Percentiles rank a stretch among this genome's conserved stretches.
Evolutionary conservation across 1,284 basidiomycete species (phyloP).

Genomic region (Macrocystidia cucumis): DNA sequence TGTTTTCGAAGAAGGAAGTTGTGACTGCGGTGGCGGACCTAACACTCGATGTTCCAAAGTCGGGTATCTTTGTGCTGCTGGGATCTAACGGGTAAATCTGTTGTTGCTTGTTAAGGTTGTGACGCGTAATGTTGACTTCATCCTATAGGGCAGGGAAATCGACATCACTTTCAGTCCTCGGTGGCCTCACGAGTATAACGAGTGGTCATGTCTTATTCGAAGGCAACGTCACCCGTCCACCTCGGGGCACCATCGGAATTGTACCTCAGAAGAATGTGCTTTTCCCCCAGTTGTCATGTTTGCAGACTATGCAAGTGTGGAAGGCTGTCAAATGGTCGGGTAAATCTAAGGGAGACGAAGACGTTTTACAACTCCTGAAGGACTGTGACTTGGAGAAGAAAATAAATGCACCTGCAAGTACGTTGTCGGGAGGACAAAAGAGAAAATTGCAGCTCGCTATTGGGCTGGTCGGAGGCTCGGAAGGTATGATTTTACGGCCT

Average conservation of each 20-base stretch:
- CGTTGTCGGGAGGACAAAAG: slow-evolving; percentile 76
- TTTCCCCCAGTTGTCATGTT: slow-evolving; percentile 69
- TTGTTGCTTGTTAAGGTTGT: neutral
- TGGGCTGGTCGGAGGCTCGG: slow-evolving; percentile 68
- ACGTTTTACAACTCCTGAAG: slow-evolving; percentile 52
- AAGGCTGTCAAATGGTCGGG: slow-evolving; percentile 61
- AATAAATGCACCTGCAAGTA: slow-evolving; percentile 55
- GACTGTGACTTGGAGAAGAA: slow-evolving; percentile 71
- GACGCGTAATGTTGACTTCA: neutral
- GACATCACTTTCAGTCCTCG: slow-evolving; percentile 62
- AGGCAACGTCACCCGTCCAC: slow-evolving; percentile 40
- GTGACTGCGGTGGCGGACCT: slow-evolving; percentile 61
- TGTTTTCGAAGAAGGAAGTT: slow-evolving; percentile 19
- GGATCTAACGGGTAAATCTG: slow-evolving; percentile 59
- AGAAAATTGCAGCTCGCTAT: slow-evolving; percentile 75
- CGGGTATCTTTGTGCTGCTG: slow-evolving; percentile 68
- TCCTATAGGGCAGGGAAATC: slow-evolving; percentile 68
- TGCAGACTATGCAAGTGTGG: slow-evolving; percentile 72
- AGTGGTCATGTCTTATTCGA: slow-evolving; percentile 59
- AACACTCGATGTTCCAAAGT: slow-evolving; percentile 57
- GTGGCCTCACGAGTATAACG: slow-evolving; percentile 50
- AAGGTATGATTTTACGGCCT: slow-evolving; percentile 30
- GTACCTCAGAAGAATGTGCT: slow-evolving; percentile 82
- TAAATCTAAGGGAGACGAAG: slow-evolving; percentile 36
- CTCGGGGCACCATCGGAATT: slow-evolving; percentile 62